phyloP scores from a whole-genome alignment of 1,139 yeast species.

The Yamadazyma dushanensis region DNA sequence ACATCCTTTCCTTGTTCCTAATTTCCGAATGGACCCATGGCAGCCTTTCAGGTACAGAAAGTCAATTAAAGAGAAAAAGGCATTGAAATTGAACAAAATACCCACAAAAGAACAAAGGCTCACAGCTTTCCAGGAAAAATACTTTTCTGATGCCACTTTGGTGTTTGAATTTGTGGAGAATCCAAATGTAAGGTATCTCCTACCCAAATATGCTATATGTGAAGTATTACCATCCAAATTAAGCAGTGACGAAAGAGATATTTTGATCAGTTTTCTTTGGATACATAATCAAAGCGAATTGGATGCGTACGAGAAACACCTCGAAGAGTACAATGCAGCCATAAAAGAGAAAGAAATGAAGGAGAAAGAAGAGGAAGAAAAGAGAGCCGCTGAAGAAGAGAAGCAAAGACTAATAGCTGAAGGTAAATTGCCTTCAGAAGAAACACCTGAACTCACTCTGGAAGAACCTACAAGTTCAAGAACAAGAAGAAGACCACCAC shows the following conservation, averaged over 20 bases:
- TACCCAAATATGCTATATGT: slow-evolving; percentile 76
- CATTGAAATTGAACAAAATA: slow-evolving; percentile 15
- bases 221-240: slow-evolving; percentile 52
- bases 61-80: slow-evolving; percentile 25
- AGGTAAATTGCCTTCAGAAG: slow-evolving; percentile 12
- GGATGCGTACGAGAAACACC: slow-evolving; percentile 45
- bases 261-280: slow-evolving; percentile 65
- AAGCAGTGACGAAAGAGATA: slow-evolving; percentile 34
- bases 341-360: slow-evolving; percentile 22
- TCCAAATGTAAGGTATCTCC: slow-evolving; percentile 66
- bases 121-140: slow-evolving; percentile 76
- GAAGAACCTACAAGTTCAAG: slow-evolving; percentile 5
- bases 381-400: slow-evolving; percentile 26
- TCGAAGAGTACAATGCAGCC: slow-evolving; percentile 30
- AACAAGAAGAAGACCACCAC: slow-evolving; percentile 22
- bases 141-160: slow-evolving; percentile 66
- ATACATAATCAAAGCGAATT: slow-evolving; percentile 55
- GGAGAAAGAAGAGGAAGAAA: slow-evolving; percentile 25
- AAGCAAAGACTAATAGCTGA: slow-evolving; percentile 14
- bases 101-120: slow-evolving; percentile 48
- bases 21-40: slow-evolving; percentile 17
- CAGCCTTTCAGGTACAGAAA: slow-evolving; percentile 21
- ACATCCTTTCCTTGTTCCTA: slow-evolving; percentile 26
- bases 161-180: slow-evolving; percentile 85
- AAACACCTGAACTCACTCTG: slow-evolving; percentile 4